Conservation (phyloP, 2,329 filamentous ascomycete genomes). For the Blastomyces parvus region DNA sequence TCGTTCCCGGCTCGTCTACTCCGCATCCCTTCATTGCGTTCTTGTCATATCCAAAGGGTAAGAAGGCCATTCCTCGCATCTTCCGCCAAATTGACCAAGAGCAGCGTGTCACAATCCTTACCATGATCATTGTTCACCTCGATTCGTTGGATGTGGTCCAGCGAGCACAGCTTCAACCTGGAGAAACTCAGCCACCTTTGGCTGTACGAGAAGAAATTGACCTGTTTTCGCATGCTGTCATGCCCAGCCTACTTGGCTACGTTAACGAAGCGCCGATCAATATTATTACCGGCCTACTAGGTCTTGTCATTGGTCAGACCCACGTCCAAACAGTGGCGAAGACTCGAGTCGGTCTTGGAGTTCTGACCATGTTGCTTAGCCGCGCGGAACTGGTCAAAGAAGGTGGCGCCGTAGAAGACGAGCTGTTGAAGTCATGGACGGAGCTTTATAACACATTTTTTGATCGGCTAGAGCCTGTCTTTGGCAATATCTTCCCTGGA, state of each 20-base stretch:
- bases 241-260: conserved; percentile 81
- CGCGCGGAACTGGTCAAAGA: conserved; percentile 91
- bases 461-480: conserved; percentile 70
- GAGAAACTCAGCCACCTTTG: conserved; percentile 63
- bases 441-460: conserved; percentile 78
- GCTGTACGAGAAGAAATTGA: conserved; percentile 85
- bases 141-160: conserved; percentile 86
- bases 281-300: conserved; percentile 82
- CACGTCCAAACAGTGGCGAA: conserved; percentile 77
- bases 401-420: conserved; percentile 57
- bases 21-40: conserved; percentile 93
- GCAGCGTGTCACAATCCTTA: conserved; percentile 84
- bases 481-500: conserved; percentile 81
- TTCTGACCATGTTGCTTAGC: conserved; percentile 89
- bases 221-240: conserved; percentile 76
- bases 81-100: conserved; percentile 89
- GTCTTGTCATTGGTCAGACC: conserved; percentile 68
- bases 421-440: conserved; percentile 75
- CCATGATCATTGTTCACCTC: conserved; percentile 88
- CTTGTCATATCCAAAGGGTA: conserved; percentile 87
- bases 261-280: conserved; percentile 83
- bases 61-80: conserved; percentile 87
- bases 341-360: conserved; percentile 77
- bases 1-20: conserved; percentile 58
- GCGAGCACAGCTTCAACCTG: conserved; percentile 62